Percentiles rank a stretch among this genome's conserved stretches.
Evolutionary conservation across 495 filamentous ascomycete genomes (phyloP).

Genomic region (Trichoderma asperelloides): DNA sequence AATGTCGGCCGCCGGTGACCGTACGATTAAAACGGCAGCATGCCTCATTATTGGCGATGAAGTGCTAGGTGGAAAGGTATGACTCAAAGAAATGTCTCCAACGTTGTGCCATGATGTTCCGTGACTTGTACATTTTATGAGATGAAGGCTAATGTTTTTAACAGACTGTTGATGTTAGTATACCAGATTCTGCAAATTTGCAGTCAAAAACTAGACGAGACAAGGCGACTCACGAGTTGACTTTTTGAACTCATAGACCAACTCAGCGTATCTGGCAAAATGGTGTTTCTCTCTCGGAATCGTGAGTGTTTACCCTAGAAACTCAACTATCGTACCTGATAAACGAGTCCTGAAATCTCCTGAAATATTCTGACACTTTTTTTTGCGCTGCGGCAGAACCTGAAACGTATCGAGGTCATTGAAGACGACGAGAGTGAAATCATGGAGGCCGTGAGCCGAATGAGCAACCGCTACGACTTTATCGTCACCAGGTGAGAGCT

Average conservation of each 20-base stretch:
- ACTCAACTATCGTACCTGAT: neutral
- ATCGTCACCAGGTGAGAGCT: constrained; percentile 63
- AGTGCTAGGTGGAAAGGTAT: constrained; percentile 90
- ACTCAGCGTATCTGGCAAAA: constrained; percentile 83
- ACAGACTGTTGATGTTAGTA: constrained; percentile 21
- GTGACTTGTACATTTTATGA: neutral
- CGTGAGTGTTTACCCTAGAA: constrained; percentile 22
- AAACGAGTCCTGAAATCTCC: too few relatives aligned
- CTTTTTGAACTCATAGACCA: constrained; percentile 49
- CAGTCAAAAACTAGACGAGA: neutral
- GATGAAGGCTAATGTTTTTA: neutral
- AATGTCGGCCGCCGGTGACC: constrained; percentile 38
- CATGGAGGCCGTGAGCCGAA: constrained; percentile 71
- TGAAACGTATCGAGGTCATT: constrained; percentile 88
- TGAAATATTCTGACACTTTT: neutral
- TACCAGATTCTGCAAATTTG: neutral
- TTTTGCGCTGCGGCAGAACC: constrained; percentile 31
- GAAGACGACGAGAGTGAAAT: constrained; percentile 87
- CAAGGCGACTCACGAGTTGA: constrained; percentile 47
- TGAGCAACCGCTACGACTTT: constrained; percentile 85
- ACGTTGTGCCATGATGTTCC: neutral
- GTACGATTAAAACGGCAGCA: constrained; percentile 77
- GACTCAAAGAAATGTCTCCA: neutral
- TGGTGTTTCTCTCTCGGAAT: constrained; percentile 90
- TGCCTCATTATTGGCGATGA: constrained; percentile 96